phyloP scores from a whole-genome alignment of 2,329 filamentous ascomycete species.

The Microcera coccophila region DNA sequence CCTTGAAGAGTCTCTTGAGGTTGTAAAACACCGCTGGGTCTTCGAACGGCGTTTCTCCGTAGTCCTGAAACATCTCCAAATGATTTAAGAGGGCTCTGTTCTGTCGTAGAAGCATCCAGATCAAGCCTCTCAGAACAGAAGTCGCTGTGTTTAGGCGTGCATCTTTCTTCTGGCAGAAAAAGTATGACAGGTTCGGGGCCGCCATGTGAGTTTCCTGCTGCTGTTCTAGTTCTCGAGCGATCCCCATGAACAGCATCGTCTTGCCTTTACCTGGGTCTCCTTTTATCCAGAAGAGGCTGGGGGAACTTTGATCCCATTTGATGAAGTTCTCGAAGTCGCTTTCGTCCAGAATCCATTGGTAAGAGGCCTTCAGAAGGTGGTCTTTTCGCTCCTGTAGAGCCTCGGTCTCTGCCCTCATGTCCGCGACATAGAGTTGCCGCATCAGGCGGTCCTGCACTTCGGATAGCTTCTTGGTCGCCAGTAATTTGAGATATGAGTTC shows the following conservation, averaged over 20 bases:
- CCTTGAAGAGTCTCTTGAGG: slow-evolving; percentile 35
- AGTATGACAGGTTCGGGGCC: slow-evolving; percentile 20
- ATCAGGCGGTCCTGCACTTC: no score
- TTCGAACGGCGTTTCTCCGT: slow-evolving; percentile 36
- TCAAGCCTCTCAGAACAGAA: slow-evolving; percentile 40
- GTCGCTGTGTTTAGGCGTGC: slow-evolving; percentile 34
- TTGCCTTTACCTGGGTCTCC: slow-evolving; percentile 36
- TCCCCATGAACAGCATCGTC: slow-evolving; percentile 32
- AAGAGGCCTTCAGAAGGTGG: no score
- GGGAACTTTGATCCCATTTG: slow-evolving; percentile 15
- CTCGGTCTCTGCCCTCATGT: no score
- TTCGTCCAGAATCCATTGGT: slow-evolving; percentile 32
- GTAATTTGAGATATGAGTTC: no score
- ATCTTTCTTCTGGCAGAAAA: slow-evolving; percentile 43
- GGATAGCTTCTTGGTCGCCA: no score
- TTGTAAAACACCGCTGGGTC: slow-evolving; percentile 35
- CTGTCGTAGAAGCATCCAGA: slow-evolving; percentile 37
- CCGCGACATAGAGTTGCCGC: no score
- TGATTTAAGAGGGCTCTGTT: slow-evolving; percentile 32
- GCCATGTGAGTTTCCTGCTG: background rate
- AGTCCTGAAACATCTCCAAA: slow-evolving; percentile 32
- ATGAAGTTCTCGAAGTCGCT: slow-evolving; percentile 25
- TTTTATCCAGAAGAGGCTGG: slow-evolving; percentile 29
- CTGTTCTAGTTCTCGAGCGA: slow-evolving; percentile 19
- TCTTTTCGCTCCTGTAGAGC: no score